phyloP scores from a whole-genome alignment of 1,284 basidiomycete genomes.

The Tetrapyrgos nigripes region DNA sequence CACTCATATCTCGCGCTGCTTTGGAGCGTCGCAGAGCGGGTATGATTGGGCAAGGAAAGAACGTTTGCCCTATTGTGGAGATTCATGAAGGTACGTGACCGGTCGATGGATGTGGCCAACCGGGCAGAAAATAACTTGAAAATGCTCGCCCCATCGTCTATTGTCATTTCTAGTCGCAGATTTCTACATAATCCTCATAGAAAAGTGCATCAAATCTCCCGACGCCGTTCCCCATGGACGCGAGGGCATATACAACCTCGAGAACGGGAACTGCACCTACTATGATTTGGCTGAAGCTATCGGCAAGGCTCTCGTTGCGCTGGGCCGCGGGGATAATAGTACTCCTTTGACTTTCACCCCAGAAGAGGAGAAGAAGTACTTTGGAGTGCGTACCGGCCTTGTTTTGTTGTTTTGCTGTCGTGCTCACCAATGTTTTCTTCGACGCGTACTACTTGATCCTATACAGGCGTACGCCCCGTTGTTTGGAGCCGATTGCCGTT shows the following conservation, averaged over 20 bases:
- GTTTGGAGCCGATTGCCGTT: constrained; percentile 52
- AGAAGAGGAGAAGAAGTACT: background rate
- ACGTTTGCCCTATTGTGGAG: constrained; percentile 38
- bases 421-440: too few relatives aligned
- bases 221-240: background rate
- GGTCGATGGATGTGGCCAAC: too few relatives aligned
- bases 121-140: too few relatives aligned
- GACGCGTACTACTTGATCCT: background rate
- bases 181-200: constrained; percentile 48
- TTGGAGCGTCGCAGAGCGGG: constrained; percentile 17
- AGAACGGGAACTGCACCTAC: background rate
- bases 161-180: constrained; percentile 44
- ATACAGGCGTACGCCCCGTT: background rate
- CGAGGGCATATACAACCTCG: background rate
- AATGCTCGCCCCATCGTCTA: too few relatives aligned
- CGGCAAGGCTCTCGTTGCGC: background rate
- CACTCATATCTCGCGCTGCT: constrained; percentile 28
- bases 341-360: background rate
- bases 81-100: constrained; percentile 39
- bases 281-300: background rate
- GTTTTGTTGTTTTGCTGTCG: background rate
- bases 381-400: background rate
- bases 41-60: constrained; percentile 18
- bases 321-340: background rate
- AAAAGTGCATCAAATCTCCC: constrained; percentile 32